Evolutionary conservation across 2,329 filamentous ascomycete species (phyloP).

Genomic region (Hypoxylon rubiginosum): DNA sequence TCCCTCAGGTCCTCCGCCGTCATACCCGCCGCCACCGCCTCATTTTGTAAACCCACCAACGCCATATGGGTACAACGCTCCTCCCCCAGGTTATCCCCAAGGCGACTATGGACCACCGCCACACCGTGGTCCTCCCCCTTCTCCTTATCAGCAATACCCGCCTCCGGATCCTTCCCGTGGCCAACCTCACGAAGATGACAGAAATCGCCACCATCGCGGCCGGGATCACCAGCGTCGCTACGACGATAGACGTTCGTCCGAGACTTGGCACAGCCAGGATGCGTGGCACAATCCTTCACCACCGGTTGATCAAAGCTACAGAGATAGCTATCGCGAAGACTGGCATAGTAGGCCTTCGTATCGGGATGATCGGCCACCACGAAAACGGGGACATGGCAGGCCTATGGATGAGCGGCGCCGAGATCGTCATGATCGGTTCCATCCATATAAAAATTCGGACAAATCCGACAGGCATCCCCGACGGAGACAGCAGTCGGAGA

Average conservation of each 20-base stretch:
- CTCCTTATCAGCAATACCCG: constrained; percentile 35
- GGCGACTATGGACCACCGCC: constrained; percentile 35
- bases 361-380: constrained; percentile 37
- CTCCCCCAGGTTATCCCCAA: constrained; percentile 36
- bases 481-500: constrained; percentile 24
- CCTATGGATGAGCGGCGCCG: constrained; percentile 34
- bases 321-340: constrained; percentile 31
- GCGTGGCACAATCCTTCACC: constrained; percentile 25
- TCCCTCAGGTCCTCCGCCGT: constrained; percentile 22
- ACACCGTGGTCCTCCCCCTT: constrained; percentile 38
- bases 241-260: constrained; percentile 32
- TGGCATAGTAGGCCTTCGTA: constrained; percentile 27
- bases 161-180: constrained; percentile 29
- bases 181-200: constrained; percentile 35
- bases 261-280: constrained; percentile 36
- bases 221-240: constrained; percentile 33
- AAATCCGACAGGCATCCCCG: constrained; percentile 31
- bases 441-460: constrained; percentile 33
- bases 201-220: constrained; percentile 34
- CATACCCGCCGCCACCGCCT: constrained; percentile 33
- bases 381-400: constrained; percentile 33
- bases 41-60: constrained; percentile 31
- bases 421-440: constrained; percentile 36
- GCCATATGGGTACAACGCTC: constrained; percentile 34
- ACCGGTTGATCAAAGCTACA: constrained; percentile 20